Conservation (phyloP, 305 asterid genomes). For the Fraxinus sp. region DNA sequence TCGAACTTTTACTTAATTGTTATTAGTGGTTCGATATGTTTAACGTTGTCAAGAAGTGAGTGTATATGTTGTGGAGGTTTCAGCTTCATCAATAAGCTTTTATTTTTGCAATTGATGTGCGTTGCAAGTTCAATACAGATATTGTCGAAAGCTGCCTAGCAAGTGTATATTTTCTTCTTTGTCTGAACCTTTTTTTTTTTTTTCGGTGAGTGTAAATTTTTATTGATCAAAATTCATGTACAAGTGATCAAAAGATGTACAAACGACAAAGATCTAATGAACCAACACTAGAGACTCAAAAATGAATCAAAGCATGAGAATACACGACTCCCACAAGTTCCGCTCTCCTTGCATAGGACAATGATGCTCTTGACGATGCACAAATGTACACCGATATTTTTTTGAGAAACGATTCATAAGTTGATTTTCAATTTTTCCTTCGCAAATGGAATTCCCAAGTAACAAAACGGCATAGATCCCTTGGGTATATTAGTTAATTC, state of each 20-base stretch:
- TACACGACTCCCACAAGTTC: too few species aligned
- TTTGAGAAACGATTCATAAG: neutral
- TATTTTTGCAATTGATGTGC: neutral
- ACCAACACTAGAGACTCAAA: too few species aligned
- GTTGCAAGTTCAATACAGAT: neutral
- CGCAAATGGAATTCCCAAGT: neutral
- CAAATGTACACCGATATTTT: neutral
- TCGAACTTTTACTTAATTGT: slow-evolving; percentile 13
- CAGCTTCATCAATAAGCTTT: slow-evolving; percentile 7
- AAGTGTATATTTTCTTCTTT: neutral
- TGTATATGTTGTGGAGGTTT: slow-evolving; percentile 10
- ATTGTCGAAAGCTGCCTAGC: neutral
- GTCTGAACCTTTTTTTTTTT: neutral
- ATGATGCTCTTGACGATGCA: neutral
- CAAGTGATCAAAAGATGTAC: too few species aligned
- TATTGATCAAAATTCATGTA: too few species aligned
- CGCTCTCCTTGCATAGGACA: too few species aligned
- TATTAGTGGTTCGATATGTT: slow-evolving; percentile 7
- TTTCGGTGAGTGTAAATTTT: too few species aligned
- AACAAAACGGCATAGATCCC: neutral
- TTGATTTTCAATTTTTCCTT: neutral
- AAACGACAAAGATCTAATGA: too few species aligned
- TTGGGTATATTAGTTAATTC: neutral
- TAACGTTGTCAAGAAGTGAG: slow-evolving; percentile 19
- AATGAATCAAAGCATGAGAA: too few species aligned